Percentiles rank a stretch among this genome's conserved stretches.
These are phyloP conservation scores for Taxawa tesnikishii DNA, from an alignment of 2,329 filamentous ascomycete genomes.

Conservation along the genomic window DNA sequence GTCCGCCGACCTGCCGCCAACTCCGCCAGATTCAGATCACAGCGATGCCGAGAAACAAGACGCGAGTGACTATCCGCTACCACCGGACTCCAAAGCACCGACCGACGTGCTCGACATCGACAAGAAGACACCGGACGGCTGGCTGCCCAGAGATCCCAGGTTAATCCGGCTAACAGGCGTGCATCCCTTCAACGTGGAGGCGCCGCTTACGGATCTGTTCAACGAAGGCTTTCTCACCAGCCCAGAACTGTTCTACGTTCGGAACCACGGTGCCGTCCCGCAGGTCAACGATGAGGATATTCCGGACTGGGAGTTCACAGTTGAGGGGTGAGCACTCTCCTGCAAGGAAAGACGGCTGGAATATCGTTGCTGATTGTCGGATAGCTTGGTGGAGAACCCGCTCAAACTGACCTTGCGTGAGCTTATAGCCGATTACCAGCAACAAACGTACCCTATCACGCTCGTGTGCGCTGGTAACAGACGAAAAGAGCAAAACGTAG, in stretches of 20 bases:
- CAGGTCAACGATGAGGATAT: conserved; percentile 59
- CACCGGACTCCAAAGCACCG: conserved; percentile 47
- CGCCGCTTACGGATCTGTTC: conserved; percentile 66
- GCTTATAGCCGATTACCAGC: conserved; percentile 61
- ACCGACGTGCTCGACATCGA: conserved; percentile 61
- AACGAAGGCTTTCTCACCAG: conserved; percentile 76
- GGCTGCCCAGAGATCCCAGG: conserved; percentile 68
- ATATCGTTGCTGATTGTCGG: background rate
- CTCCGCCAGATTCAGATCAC: conserved; percentile 22
- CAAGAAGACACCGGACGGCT: conserved; percentile 68
- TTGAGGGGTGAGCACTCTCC: conserved; percentile 48
- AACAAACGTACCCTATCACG: conserved; percentile 76
- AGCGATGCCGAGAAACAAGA: conserved; percentile 27
- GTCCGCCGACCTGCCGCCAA: conserved; percentile 18
- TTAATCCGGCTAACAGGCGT: conserved; percentile 78
- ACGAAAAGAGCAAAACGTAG: conserved; percentile 83
- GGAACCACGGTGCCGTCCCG: conserved; percentile 80
- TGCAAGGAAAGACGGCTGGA: conserved; percentile 12
- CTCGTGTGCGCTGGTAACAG: conserved; percentile 87
- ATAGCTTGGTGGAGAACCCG: conserved; percentile 59
- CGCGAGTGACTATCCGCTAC: conserved; percentile 52
- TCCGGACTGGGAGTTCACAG: conserved; percentile 66
- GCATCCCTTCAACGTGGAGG: conserved; percentile 85
- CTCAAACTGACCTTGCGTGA: conserved; percentile 60
- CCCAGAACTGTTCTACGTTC: conserved; percentile 79